Conservation (phyloP, 169 alveolate species). For the Theileria annulata region DNA sequence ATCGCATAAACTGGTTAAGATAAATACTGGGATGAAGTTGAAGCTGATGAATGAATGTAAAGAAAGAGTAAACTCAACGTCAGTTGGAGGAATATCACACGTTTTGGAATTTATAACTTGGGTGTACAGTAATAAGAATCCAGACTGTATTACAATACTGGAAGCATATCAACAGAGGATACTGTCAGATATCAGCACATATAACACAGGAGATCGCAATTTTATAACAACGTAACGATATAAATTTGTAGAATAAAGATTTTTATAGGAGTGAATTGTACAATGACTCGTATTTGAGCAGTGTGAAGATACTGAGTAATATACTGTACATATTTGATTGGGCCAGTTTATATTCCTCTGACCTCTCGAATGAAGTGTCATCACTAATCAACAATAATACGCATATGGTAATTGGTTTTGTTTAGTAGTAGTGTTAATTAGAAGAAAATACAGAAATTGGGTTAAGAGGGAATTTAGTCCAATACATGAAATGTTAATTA, state of each 20-base stretch:
- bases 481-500: neutral
- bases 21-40: slow-evolving; percentile 45
- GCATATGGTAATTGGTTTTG: slow-evolving; percentile 8
- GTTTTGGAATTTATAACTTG: slow-evolving; percentile 35
- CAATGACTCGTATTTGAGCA: slow-evolving; percentile 32
- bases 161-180: slow-evolving; percentile 35
- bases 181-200: slow-evolving; percentile 29
- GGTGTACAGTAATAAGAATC: slow-evolving; percentile 44
- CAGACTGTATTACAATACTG: slow-evolving; percentile 47
- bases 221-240: slow-evolving; percentile 11
- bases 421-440: neutral
- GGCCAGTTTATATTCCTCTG: slow-evolving; percentile 35
- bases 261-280: slow-evolving; percentile 7
- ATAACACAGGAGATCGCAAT: slow-evolving; percentile 23
- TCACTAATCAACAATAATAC: neutral
- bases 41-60: slow-evolving; percentile 53
- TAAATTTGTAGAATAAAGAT: neutral
- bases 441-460: neutral
- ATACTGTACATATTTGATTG: slow-evolving; percentile 40
- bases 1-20: slow-evolving; percentile 25
- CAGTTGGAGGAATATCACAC: slow-evolving; percentile 52
- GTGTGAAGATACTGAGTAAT: slow-evolving; percentile 37
- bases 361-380: slow-evolving; percentile 7
- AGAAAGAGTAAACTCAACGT: slow-evolving; percentile 28
- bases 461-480: neutral